phyloP scores from a whole-genome alignment of 1,284 basidiomycete genomes.

The Phylloboletellus chloephorus region DNA sequence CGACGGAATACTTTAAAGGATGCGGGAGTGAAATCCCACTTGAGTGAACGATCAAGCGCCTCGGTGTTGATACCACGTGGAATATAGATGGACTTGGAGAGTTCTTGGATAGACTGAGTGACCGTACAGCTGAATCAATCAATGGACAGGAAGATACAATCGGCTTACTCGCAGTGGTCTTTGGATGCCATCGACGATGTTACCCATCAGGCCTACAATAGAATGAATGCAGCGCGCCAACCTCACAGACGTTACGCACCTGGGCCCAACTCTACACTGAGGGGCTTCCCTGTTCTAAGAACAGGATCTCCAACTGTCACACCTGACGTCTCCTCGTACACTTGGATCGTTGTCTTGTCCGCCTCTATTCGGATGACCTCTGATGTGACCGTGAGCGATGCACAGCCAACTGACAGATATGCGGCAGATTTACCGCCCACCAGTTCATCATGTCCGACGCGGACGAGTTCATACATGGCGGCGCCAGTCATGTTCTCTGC shows the following conservation, averaged over 20 bases:
- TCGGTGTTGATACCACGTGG: constrained; percentile 98
- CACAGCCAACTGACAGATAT: constrained; percentile 2
- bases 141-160: constrained; percentile 7
- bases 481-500: constrained; percentile 95
- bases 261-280: constrained; percentile 96
- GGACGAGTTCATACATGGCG: constrained; percentile 95
- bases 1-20: constrained; percentile 58
- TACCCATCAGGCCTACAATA: constrained; percentile 83
- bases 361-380: constrained; percentile 97
- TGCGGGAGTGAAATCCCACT: constrained; percentile 96
- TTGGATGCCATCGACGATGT: constrained; percentile 98
- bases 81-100: constrained; percentile 98
- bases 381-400: constrained; percentile 32
- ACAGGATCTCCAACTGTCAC: constrained; percentile 99
- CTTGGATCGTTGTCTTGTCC: constrained; percentile 97
- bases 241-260: constrained; percentile 43
- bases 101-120: constrained; percentile 84
- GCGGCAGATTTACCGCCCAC: constrained; percentile 65
- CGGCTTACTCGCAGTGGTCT: constrained; percentile 73
- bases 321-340: constrained; percentile 99
- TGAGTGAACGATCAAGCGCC: constrained; percentile 81
- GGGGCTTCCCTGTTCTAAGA: constrained; percentile 92
- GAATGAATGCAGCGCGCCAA: constrained; percentile 7
- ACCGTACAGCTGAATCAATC: constrained; percentile 17
- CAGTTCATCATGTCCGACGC: constrained; percentile 96